phyloP scores from a whole-genome alignment of 176 grass and related monocot species.

The Tillandsia leiboldiana region DNA sequence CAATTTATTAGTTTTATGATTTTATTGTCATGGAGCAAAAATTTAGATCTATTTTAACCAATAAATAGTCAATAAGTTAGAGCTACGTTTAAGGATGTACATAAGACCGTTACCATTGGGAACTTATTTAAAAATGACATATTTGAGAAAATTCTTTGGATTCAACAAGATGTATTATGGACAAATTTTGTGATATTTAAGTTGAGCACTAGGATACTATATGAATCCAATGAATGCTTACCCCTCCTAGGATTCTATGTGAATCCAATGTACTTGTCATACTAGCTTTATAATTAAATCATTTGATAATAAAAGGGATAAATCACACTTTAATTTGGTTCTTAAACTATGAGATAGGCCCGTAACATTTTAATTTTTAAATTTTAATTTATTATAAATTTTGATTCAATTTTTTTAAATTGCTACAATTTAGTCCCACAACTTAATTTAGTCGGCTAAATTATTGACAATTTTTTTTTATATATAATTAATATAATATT shows the following conservation, averaged over 20 bases:
- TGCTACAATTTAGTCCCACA: too few relatives aligned
- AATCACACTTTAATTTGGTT: not conserved
- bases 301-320: not conserved
- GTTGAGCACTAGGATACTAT: not conserved
- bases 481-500: too few relatives aligned
- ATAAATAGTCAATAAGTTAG: too few relatives aligned
- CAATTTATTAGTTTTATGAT: too few relatives aligned
- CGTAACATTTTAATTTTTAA: too few relatives aligned
- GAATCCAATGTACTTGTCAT: conserved; percentile 1
- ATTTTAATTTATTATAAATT: too few relatives aligned
- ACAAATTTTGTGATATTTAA: not conserved
- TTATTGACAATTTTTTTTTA: too few relatives aligned
- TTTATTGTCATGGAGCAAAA: too few relatives aligned
- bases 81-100: too few relatives aligned
- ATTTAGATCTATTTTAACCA: too few relatives aligned
- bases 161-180: not conserved
- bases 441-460: too few relatives aligned
- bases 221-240: not conserved
- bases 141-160: not conserved
- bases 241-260: not conserved
- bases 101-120: not conserved
- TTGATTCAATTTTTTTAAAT: too few relatives aligned
- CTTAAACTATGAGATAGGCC: not conserved
- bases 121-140: not conserved
- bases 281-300: not conserved